Evolutionary conservation across 371 early-diverging fungal genomes (phyloP).

Genomic region (Mortierella sp.): DNA sequence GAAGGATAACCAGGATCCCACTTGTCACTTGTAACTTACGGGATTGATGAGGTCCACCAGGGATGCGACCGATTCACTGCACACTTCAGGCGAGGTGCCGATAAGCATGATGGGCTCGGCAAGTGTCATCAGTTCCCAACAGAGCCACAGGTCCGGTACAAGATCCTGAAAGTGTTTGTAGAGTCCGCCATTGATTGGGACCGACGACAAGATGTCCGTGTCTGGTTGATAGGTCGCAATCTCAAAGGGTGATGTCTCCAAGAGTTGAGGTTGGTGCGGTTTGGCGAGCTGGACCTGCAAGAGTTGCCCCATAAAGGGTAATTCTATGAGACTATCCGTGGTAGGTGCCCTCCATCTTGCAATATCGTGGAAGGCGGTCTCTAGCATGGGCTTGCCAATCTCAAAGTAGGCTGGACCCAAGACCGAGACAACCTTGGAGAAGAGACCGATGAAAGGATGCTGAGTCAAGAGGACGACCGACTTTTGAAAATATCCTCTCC

Average conservation of each 20-base stretch:
- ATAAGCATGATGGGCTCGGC: conserved; percentile 93
- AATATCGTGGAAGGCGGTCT: conserved; percentile 86
- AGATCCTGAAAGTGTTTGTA: conserved; percentile 85
- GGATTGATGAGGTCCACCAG: conserved; percentile 95
- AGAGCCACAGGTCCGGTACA: conserved; percentile 86
- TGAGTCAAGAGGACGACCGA: conserved; percentile 90
- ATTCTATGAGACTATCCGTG: conserved; percentile 65
- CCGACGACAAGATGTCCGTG: conserved; percentile 80
- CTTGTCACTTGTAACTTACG: conserved; percentile 62
- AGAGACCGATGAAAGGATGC: conserved; percentile 90
- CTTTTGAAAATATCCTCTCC: conserved; percentile 95
- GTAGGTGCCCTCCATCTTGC: conserved; percentile 78
- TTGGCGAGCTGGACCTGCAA: conserved; percentile 84
- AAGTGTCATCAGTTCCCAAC: conserved; percentile 96
- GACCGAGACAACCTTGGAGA: conserved; percentile 77
- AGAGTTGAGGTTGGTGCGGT: conserved; percentile 81
- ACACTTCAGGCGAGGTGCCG: conserved; percentile 88
- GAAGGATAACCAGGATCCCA: too few species aligned
- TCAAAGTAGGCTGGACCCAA: conserved; percentile 88
- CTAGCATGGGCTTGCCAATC: conserved; percentile 82
- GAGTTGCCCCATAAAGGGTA: conserved; percentile 83
- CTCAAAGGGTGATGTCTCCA: conserved; percentile 82
- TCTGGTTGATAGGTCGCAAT: conserved; percentile 77
- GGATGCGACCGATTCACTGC: conserved; percentile 86
- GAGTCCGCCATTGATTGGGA: conserved; percentile 73